Evolutionary conservation across 495 filamentous ascomycete species (phyloP).

Genomic region (Penicillium diatomitis): DNA sequence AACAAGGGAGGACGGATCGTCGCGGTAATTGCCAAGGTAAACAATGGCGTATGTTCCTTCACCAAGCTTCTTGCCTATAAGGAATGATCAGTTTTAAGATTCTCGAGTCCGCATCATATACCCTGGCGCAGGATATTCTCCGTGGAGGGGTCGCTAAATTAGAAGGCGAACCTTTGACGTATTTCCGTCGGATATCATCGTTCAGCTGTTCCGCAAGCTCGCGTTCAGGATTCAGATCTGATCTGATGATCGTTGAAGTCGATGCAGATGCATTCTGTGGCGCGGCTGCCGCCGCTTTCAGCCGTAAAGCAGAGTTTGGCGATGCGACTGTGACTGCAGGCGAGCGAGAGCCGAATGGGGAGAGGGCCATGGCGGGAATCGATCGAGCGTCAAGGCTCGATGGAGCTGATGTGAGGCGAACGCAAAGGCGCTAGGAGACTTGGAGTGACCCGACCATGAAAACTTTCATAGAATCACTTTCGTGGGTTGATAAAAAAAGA

Average conservation of each 20-base stretch:
- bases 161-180: conserved; percentile 61
- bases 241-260: conserved; percentile 2
- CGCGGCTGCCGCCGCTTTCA: conserved; percentile 30
- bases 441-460: too few relatives aligned
- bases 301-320: conserved; percentile 26
- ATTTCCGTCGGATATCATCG: conserved; percentile 75
- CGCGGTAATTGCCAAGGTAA: conserved; percentile 69
- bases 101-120: too few relatives aligned
- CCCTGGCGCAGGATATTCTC: too few relatives aligned
- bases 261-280: conserved; percentile 17
- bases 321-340: conserved; percentile 23
- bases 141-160: too few relatives aligned
- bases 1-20: conserved; percentile 59
- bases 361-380: conserved; percentile 29
- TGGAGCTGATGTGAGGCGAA: background rate
- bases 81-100: too few relatives aligned
- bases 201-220: conserved; percentile 85
- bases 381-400: background rate
- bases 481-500: background rate
- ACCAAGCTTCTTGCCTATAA: conserved; percentile 73
- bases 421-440: background rate
- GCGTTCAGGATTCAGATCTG: conserved; percentile 19
- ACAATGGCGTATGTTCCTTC: conserved; percentile 97
- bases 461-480: too few relatives aligned
- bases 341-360: conserved; percentile 31